Evolutionary conservation across 495 filamentous ascomycete species (phyloP).

Genomic region (Amniculicola lignicola): DNA sequence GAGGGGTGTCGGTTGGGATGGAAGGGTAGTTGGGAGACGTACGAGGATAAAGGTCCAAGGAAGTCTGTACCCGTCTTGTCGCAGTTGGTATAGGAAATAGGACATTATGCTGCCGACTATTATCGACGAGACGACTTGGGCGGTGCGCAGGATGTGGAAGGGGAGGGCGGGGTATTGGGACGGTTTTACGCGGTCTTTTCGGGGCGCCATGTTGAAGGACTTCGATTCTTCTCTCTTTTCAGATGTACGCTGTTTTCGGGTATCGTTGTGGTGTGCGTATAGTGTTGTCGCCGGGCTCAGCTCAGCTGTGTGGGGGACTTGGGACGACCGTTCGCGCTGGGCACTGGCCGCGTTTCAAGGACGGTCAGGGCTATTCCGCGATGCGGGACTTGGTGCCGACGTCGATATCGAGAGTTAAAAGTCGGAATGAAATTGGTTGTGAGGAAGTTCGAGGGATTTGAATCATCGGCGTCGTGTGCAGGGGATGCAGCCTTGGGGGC

Average conservation of each 20-base stretch:
- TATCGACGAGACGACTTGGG: constrained; percentile 53
- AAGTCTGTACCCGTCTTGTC: constrained; percentile 50
- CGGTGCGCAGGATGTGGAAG: constrained; percentile 56
- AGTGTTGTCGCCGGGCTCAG: too few relatives aligned
- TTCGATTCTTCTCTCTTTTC: constrained; percentile 32
- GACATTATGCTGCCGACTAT: constrained; percentile 58
- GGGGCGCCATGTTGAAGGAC: constrained; percentile 46
- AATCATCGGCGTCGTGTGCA: too few relatives aligned
- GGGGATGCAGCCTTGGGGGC: too few relatives aligned
- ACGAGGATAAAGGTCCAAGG: constrained; percentile 67
- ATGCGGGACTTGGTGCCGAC: too few relatives aligned
- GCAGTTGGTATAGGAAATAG: constrained; percentile 62
- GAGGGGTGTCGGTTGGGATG: constrained; percentile 4
- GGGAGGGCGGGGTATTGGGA: constrained; percentile 56
- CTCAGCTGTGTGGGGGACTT: too few relatives aligned
- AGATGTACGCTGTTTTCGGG: not conserved
- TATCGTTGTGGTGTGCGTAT: not conserved
- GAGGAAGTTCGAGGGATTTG: too few relatives aligned
- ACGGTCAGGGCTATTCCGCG: too few relatives aligned
- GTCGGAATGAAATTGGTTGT: too few relatives aligned
- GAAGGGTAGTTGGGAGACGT: constrained; percentile 33
- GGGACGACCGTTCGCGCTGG: too few relatives aligned
- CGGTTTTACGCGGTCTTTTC: constrained; percentile 42
- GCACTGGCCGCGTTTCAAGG: too few relatives aligned
- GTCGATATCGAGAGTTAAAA: too few relatives aligned